Conservation (phyloP, 1,284 basidiomycete genomes). For the Ceraceosorus bombacis region DNA sequence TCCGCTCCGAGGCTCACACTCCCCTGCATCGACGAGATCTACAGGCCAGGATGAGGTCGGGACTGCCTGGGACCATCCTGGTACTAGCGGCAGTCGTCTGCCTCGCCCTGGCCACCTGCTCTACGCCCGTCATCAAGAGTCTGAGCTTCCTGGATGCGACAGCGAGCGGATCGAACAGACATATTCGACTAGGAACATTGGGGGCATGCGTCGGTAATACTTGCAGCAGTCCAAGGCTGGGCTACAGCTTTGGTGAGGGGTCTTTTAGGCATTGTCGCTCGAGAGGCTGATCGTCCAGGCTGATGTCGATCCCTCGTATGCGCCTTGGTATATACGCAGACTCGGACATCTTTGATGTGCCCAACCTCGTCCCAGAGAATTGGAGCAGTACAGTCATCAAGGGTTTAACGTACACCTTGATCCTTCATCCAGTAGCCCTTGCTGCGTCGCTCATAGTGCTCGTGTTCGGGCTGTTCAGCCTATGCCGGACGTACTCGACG, state of each 20-base stretch:
- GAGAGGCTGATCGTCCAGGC: neutral
- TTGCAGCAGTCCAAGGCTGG: slow-evolving; percentile 27
- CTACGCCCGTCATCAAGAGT: slow-evolving; percentile 35
- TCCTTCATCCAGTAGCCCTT: slow-evolving; percentile 32
- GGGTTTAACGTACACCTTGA: slow-evolving; percentile 38
- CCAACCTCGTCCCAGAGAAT: slow-evolving; percentile 18
- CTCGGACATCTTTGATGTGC: neutral
- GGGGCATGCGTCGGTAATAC: slow-evolving; percentile 31
- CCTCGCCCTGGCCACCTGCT: slow-evolving; percentile 35
- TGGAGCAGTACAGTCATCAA: slow-evolving; percentile 34
- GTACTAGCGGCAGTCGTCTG: slow-evolving; percentile 31
- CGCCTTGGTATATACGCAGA: neutral
- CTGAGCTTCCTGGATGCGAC: slow-evolving; percentile 37
- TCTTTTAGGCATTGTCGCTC: neutral
- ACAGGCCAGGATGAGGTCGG: slow-evolving; percentile 22
- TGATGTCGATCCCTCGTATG: neutral
- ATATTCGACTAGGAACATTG: slow-evolving; percentile 23
- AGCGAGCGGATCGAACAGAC: slow-evolving; percentile 21
- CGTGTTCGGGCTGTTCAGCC: slow-evolving; percentile 32
- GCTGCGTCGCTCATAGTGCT: slow-evolving; percentile 27
- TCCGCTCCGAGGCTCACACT: too few relatives aligned
- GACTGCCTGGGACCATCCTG: slow-evolving; percentile 35
- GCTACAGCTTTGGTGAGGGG: slow-evolving; percentile 23
- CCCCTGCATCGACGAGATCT: too few relatives aligned
- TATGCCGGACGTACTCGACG: slow-evolving; percentile 24